These are phyloP conservation scores for Testicularia cyperi DNA, from an alignment of 1,284 basidiomycete genomes.

Conservation along the genomic window DNA sequence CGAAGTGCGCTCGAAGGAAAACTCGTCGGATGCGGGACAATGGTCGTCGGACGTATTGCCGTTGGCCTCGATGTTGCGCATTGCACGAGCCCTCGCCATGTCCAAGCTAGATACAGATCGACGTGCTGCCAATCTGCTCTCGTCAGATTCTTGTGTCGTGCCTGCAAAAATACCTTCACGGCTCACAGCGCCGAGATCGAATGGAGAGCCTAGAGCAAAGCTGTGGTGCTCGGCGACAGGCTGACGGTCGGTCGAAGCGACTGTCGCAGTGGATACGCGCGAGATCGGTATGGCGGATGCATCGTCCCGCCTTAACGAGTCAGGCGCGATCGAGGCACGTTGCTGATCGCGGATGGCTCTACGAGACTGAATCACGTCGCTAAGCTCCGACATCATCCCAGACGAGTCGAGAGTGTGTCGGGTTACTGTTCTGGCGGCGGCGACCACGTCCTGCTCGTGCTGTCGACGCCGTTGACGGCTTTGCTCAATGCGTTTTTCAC, in stretches of 20 bases:
- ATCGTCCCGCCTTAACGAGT: no score
- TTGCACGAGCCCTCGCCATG: slow-evolving; percentile 20
- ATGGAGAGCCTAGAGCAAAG: slow-evolving; percentile 22
- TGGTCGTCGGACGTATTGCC: no score
- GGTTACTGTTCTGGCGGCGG: slow-evolving; percentile 3
- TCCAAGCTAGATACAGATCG: slow-evolving; percentile 27
- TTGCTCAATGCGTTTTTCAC: slow-evolving; percentile 47
- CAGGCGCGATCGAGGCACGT: no score
- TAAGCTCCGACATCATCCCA: slow-evolving; percentile 43
- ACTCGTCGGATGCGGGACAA: slow-evolving; percentile 33
- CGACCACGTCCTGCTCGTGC: slow-evolving; percentile 12
- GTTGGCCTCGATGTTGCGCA: slow-evolving; percentile 14
- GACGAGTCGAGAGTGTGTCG: slow-evolving; percentile 20
- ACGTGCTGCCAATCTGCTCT: slow-evolving; percentile 3
- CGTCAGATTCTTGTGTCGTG: slow-evolving; percentile 5
- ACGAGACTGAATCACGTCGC: slow-evolving; percentile 37
- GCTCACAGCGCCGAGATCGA: slow-evolving; percentile 22
- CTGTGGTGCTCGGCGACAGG: slow-evolving; percentile 1
- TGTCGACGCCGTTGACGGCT: slow-evolving; percentile 19
- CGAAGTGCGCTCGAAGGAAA: slow-evolving; percentile 29
- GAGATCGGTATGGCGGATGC: slow-evolving; percentile 8
- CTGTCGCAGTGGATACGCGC: background rate
- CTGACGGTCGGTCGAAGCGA: background rate
- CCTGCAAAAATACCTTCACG: slow-evolving; percentile 19
- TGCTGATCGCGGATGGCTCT: slow-evolving; percentile 20